Base-by-base conservation (phyloP, 441 rosid genomes). In the Populus hybrid region DNA sequence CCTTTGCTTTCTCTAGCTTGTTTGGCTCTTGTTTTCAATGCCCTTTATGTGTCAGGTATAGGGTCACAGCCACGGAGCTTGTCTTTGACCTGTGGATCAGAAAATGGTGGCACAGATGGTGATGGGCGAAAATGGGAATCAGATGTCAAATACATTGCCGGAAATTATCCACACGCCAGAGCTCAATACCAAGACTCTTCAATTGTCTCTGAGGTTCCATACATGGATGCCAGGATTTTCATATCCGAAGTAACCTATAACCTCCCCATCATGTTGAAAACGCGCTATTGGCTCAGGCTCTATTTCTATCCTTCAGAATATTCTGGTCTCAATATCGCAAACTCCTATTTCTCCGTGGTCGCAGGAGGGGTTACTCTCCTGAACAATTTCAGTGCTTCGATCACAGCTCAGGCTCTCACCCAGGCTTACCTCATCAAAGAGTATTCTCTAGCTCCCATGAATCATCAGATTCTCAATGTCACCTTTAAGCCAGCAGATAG, bases 201-300 rank as follows among this genome's bases (percentile, higher is more conserved):
- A 2, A 89, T 90, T 67, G 73, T 73, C 32, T 90, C 94, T 4
- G 57, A 78, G 10, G 32, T 90, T 75, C 96, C 96, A 2, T 88
- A 82, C 79, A 89, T 91, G 97, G 82, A 81, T 30, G 94, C 92
- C 3, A 86, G 97, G 74, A 81, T 90, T 67, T 89, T 91, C 79
- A 72, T 72, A 10, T 78, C 89, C 10, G 87, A 87, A 70, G 87
- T 82, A 26, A 81, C 84, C 8, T 91, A 91, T 32, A 67, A 78
- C 14, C 81, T 90, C 72, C 90, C 92, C 0, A 66, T 90, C 21
- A 73, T 77, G 42, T 63, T 81, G 5, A 75, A 79, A 50, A 50
- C 78, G 0, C 86, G 91, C 3, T 85, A 86, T 67, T 76, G 82
- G 72, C 38, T 89, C 69, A 81, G 96, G 76, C 65, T 90, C 65